A percentile compares a stretch with the other conserved stretches of the same genome.
phyloP scores from a whole-genome alignment of 345 rosid species.

The Gossypium mustelinum region DNA sequence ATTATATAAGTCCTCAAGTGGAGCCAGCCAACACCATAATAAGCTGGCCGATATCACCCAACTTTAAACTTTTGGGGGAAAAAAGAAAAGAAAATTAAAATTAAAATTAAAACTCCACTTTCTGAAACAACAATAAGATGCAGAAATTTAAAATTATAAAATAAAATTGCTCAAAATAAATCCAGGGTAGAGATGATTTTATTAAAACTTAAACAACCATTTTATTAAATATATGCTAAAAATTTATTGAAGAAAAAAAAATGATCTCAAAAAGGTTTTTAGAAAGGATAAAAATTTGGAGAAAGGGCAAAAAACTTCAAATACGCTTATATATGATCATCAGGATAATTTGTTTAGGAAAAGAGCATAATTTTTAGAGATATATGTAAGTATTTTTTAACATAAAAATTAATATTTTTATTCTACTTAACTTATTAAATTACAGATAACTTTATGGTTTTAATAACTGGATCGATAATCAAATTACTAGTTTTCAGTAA shows the following conservation, averaged over 20 bases:
- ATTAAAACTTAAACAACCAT: neutral
- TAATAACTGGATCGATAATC: no score
- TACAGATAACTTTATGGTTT: no score
- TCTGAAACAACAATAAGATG: neutral
- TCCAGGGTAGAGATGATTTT: neutral
- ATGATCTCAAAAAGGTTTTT: neutral
- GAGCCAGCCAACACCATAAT: neutral
- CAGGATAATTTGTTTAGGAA: no score
- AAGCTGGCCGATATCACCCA: neutral
- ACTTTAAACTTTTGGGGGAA: neutral
- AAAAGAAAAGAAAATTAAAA: neutral
- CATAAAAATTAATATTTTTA: no score
- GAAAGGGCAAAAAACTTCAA: no score
- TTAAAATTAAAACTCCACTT: no score
- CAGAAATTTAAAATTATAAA: neutral
- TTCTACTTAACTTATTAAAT: no score
- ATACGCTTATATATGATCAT: no score
- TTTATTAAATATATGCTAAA: neutral
- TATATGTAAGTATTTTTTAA: no score
- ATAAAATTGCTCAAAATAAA: neutral
- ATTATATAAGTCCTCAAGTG: neutral
- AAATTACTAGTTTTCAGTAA: accelerated
- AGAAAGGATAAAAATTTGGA: no score
- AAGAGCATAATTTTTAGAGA: no score
- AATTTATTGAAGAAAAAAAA: neutral